Evolutionary conservation across 176 grass and related monocot species (phyloP), one percentile per base, ranked within the genome.

Genomic region (Olyra latifolia): DNA sequence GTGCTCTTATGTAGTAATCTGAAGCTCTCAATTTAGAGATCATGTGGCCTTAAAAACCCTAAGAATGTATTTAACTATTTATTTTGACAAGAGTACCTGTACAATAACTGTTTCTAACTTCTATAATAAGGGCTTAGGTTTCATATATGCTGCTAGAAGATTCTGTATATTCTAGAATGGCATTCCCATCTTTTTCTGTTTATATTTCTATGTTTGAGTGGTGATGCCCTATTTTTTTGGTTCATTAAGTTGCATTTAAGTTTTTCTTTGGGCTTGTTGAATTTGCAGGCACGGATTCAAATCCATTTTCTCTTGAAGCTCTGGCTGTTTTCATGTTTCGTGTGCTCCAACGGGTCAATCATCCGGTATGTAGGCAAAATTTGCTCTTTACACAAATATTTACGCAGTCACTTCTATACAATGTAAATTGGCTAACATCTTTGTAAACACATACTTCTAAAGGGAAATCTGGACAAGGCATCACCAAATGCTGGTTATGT

Each of bases 231-330:
- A 12, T 69, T 57, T 40, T 72, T 7, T 67, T 68, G 13, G 4
- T 19, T 39, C 48, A 45, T 44, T 67, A 62, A 9, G 46, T 76
- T 55, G 6, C 56, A 78, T 62, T 8, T 79, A 46, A 29, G 29
- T 64, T 68, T 62, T 71, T 58, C 59, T 39, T 86, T 39, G 57
- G 39, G 11, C 82, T 76, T 24, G 40, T 80, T 64, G 82, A 71
- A 80, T 87, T 80, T 71, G 20, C 72, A 98, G 95, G 95, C 69
- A 94, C 90, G 6, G 88, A 95, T 82, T 91, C 86, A 66, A 98
- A 98, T 91, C 95, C 95, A 42, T 98, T 93, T 69, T 95, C 95
- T 80, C 90, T 98, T 81, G 95, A 98, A 46, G 84, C 95, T 27
- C 82, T 98, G 63, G 95, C 92, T 78, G 88, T 98, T 69, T 98